phyloP scores from a whole-genome alignment of 306 rosid species.

The Quercus mongolica region DNA sequence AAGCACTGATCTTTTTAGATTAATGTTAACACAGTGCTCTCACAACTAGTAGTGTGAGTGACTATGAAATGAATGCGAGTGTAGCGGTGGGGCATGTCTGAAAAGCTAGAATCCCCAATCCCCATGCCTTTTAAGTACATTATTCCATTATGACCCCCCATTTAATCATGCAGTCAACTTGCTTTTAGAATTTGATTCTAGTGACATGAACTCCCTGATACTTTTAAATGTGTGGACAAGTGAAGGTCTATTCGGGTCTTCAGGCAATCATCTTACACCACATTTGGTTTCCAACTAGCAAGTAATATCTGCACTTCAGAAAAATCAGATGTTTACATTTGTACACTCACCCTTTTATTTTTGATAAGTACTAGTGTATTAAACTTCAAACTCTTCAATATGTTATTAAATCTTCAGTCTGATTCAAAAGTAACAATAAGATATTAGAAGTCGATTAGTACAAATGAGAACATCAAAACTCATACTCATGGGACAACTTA shows the following conservation, averaged over 20 bases:
- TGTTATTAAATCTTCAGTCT: conserved; percentile 9
- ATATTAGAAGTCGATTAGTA: conserved; percentile 27
- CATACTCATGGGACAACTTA: not conserved
- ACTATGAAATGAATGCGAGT: not conserved
- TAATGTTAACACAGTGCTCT: conserved; percentile 15
- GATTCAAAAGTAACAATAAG: conserved; percentile 16
- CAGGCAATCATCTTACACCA: conserved; percentile 37
- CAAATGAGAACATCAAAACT: conserved; percentile 13
- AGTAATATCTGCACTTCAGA: not conserved
- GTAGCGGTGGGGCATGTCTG: conserved; percentile 33
- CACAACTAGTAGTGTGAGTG: conserved; percentile 16
- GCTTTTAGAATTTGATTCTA: conserved; percentile 25
- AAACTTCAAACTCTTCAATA: not conserved
- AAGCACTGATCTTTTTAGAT: conserved; percentile 6
- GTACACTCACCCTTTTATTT: not conserved
- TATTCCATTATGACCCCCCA: conserved; percentile 26
- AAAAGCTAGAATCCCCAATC: conserved; percentile 26
- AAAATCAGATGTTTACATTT: conserved; percentile 5
- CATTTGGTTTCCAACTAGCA: conserved; percentile 30
- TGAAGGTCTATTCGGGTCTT: conserved; percentile 26
- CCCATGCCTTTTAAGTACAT: conserved; percentile 27
- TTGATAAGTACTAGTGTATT: not conserved
- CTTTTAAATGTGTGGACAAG: conserved; percentile 12
- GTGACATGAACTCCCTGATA: conserved; percentile 20
- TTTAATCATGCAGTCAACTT: conserved; percentile 38